Evolutionary conservation across 2,329 filamentous ascomycete species (phyloP), one percentile per base, ranked within the genome.

Genomic region (Lithohypha guttulata): DNA sequence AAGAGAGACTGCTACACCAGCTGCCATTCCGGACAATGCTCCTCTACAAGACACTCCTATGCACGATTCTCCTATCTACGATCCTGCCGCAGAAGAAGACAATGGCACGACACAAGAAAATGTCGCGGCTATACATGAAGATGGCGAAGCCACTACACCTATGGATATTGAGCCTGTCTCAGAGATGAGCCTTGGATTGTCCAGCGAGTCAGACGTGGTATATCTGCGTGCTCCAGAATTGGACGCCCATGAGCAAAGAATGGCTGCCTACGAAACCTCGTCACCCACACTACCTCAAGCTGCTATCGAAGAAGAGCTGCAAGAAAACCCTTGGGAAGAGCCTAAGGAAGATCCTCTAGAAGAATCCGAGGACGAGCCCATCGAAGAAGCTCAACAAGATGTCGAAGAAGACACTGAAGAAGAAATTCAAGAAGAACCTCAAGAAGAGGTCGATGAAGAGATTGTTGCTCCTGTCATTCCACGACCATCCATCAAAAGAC

Each of bases 341-440:
- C 31, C 47, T 7, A 45, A 46, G 13, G 43, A 47, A 19, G 42
- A 45, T n/a, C n/a, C n/a, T n/a, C n/a, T n/a, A n/a, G 26, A 46
- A 47, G 13, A 47, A 52, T 8, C 46, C 51, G 8, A 42, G 47
- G 19, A 62, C 55, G 42, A 60, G 61, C 4, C 46, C 51, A 4
- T 29, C n/a, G 27, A 29, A 51, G 53, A 7, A 60, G 72, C 35
- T 68, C 69, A 38, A 77, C 73, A 5, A 64, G 73, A 39, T 74
- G 71, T 9, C 7, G 14, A 21, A 18, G 9, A 22, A n/a, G n/a
- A 13, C 13, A 33, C 4, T n/a, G 27, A 13, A 19, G 19, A 36
- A 6, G 11, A 27, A 18, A 17, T 15, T 19, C 15, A 25, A 7
- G 18, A 9, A 14, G 15, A 17, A 15, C 18, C n/a, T 10, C 5